Conservation (phyloP, 2,329 filamentous ascomycete genomes). For the Alternaria hordeiaustralica region DNA sequence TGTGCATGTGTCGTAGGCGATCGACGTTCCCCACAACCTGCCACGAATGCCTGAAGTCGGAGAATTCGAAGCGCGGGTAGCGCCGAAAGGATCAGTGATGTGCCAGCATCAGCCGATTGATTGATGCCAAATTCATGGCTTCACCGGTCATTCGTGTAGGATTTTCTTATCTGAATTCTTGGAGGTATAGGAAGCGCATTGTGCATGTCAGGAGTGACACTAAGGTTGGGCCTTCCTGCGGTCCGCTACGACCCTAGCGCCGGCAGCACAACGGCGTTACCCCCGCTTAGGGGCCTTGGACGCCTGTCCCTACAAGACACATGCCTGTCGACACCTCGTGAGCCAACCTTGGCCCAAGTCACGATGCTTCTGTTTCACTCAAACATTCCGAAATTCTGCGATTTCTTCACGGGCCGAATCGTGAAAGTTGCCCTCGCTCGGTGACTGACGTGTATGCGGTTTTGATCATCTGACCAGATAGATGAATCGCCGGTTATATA, state of each 20-base stretch:
- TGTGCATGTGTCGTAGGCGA: slow-evolving; percentile 7
- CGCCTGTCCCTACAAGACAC: not conserved
- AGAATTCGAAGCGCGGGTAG: not conserved
- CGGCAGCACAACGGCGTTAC: not conserved
- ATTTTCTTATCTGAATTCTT: not conserved
- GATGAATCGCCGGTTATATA: not conserved
- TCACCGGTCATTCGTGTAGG: not conserved
- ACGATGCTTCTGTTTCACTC: not conserved
- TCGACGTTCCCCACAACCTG: slow-evolving; percentile 6
- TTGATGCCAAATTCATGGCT: not conserved
- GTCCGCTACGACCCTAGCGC: not conserved
- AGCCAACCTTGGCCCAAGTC: not conserved
- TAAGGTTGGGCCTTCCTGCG: not conserved
- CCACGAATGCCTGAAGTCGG: slow-evolving; percentile 2
- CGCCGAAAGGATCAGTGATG: not conserved
- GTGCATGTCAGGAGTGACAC: not conserved
- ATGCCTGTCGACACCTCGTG: not conserved
- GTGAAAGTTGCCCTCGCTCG: not conserved
- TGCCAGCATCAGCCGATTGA: not conserved
- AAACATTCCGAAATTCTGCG: not conserved
- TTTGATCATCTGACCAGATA: not conserved
- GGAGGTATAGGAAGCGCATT: not conserved
- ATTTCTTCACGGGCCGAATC: not conserved
- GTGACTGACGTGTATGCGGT: not conserved
- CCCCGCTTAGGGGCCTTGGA: not conserved